Evolutionary conservation across 179 eudicot species (phyloP).

Genomic region (Beta macrorhiza): DNA sequence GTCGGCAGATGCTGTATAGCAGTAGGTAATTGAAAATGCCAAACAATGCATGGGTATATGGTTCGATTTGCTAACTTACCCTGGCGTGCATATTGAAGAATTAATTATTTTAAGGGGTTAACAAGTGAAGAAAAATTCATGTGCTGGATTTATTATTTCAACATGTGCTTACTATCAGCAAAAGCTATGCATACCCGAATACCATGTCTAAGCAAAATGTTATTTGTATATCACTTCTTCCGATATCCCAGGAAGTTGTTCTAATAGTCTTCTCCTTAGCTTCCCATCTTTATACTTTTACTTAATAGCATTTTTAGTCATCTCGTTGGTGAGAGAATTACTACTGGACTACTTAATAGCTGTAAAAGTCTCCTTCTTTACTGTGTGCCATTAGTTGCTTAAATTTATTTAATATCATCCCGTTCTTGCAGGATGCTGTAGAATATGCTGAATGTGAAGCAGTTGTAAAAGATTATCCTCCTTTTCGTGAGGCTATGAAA

Average conservation of each 20-base stretch:
- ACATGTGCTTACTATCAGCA: background rate
- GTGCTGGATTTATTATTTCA: background rate
- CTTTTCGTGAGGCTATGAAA: conserved; percentile 89
- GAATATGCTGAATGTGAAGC: conserved; percentile 99
- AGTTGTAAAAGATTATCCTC: conserved; percentile 83
- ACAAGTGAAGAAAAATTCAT: background rate
- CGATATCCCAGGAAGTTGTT: background rate
- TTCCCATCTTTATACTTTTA: background rate
- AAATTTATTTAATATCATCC: background rate
- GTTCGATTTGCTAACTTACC: background rate
- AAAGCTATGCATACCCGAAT: background rate
- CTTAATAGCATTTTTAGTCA: background rate
- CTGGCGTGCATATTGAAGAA: background rate
- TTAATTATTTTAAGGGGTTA: background rate
- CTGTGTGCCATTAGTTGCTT: background rate
- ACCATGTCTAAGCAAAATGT: background rate
- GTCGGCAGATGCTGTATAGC: background rate
- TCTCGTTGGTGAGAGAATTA: background rate
- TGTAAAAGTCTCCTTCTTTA: background rate
- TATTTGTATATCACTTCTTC: background rate
- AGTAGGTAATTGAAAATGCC: background rate
- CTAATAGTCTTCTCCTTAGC: background rate
- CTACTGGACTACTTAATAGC: background rate
- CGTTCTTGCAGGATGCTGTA: conserved; percentile 72
- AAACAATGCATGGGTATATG: background rate